Conservation (phyloP, 2,329 filamentous ascomycete species). For the Trichoderma oligosporum region DNA sequence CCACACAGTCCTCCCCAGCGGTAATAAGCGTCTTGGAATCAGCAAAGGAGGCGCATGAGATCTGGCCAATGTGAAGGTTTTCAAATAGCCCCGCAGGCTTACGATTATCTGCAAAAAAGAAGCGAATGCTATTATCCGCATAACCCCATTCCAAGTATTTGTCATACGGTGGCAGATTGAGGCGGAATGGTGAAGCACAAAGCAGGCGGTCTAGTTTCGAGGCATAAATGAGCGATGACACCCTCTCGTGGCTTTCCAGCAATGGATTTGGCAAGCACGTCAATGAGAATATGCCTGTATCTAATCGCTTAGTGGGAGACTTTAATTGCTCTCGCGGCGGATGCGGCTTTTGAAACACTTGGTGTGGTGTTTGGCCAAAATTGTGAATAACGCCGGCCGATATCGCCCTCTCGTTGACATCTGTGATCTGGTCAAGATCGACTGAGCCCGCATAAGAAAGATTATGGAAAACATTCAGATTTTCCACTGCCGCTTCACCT, state of each 20-base stretch:
- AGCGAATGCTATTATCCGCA: constrained; percentile 85
- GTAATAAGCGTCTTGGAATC: constrained; percentile 90
- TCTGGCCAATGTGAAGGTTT: constrained; percentile 86
- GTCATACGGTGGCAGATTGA: constrained; percentile 89
- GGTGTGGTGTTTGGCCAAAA: constrained; percentile 94
- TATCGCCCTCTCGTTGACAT: constrained; percentile 79
- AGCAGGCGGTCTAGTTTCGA: constrained; percentile 77
- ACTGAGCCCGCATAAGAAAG: constrained; percentile 92
- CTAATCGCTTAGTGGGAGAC: constrained; percentile 65
- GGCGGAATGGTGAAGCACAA: constrained; percentile 75
- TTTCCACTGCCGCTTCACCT: constrained; percentile 86
- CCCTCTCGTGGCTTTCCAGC: constrained; percentile 71
- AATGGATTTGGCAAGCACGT: constrained; percentile 75
- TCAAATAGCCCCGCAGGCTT: constrained; percentile 86
- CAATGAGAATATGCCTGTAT: constrained; percentile 72
- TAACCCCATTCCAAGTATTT: constrained; percentile 96
- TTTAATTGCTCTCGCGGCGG: constrained; percentile 67
- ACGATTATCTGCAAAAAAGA: constrained; percentile 79
- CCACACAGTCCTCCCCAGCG: constrained; percentile 84
- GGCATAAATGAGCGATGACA: constrained; percentile 74
- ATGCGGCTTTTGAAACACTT: constrained; percentile 83
- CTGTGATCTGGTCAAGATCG: constrained; percentile 84
- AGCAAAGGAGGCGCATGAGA: constrained; percentile 78
- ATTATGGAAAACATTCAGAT: constrained; percentile 92
- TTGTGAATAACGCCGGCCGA: constrained; percentile 98